Base-by-base conservation (phyloP, 2,329 filamentous ascomycete species). In the Thelonectria discophora region DNA sequence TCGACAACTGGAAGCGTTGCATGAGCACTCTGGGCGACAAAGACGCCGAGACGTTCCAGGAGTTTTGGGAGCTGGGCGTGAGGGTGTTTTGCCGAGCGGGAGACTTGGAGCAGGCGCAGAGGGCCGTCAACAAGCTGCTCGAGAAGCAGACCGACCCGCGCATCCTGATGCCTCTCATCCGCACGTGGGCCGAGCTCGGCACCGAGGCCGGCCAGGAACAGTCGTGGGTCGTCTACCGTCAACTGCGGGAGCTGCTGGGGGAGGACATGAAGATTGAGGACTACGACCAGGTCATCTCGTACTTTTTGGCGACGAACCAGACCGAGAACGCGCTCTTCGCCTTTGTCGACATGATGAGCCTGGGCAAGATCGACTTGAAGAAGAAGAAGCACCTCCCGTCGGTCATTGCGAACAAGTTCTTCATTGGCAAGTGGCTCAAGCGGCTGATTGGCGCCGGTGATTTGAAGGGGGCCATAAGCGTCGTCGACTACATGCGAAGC, bases 281-380 rank as follows among this genome's bases (percentile, higher is more conserved):
- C 72, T 96, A 94, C 69, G 93, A 97, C 73, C 80, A 85, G 62
- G 84, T 94, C 37, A 88, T 90, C 48, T 84, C 89, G 18, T 86
- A 85, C 46, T 92, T 97, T 70, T 78, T 97, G 24, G 81, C 88
- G 20, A 83, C 86, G 7, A 85, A 87, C 55, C 82, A 88, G 60
- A 81, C 86, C 6, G 85, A 90, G 62, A 83, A 88, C 62, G 92
- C 91, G 1, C 82, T 94, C 56, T 86, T 87, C 55, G 87, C 92
- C 0, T 97, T 97, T 75, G 91, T 90, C 68, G 92, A 97, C 74
- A 96, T 97, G 93, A 93, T 97, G 88, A 86, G 87, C 59, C 84
- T 86, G 4, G 84, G 84, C 5, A 73, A 80, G 46, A 75, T 87
- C 55, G 80, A 86, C 58, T 71, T 86, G 50, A 78, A 78, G 53